Percentiles rank a stretch among this genome's conserved stretches.
Evolutionary conservation across 2,329 filamentous ascomycete genomes (phyloP).

Genomic region (Sphaerostilbella broomeana): DNA sequence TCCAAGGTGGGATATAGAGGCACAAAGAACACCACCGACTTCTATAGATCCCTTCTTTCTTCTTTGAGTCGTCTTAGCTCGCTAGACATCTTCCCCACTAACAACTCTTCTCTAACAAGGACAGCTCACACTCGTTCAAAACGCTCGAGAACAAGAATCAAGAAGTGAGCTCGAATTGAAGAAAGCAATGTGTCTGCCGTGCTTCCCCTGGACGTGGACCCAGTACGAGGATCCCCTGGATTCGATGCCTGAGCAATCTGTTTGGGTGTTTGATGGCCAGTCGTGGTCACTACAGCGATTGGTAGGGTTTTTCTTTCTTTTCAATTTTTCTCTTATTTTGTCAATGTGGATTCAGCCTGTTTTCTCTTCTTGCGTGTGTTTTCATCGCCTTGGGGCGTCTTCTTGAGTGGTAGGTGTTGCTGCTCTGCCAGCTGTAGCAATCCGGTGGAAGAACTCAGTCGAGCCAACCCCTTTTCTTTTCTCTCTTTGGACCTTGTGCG

Average conservation of each 20-base stretch:
- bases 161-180: too few relatives aligned
- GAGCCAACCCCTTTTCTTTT: too few relatives aligned
- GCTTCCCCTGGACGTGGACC: constrained; percentile 44
- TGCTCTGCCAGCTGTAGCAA: too few relatives aligned
- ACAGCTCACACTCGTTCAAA: neutral
- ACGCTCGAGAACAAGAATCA: neutral
- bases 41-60: neutral
- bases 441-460: too few relatives aligned
- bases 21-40: neutral
- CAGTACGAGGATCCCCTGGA: constrained; percentile 39
- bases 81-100: neutral
- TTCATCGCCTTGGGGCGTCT: neutral
- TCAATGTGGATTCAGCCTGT: neutral
- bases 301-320: constrained; percentile 27
- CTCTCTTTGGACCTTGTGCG: too few relatives aligned
- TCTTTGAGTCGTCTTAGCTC: neutral
- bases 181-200: constrained; percentile 53
- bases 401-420: neutral
- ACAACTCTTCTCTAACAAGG: neutral
- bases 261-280: constrained; percentile 34
- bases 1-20: too few relatives aligned
- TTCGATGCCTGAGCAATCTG: constrained; percentile 32
- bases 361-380: neutral
- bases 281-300: constrained; percentile 32
- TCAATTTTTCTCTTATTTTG: neutral